Evolutionary conservation across 495 filamentous ascomycete genomes (phyloP), one percentile per base, ranked within the genome.

Genomic region (Tuber aestivum): DNA sequence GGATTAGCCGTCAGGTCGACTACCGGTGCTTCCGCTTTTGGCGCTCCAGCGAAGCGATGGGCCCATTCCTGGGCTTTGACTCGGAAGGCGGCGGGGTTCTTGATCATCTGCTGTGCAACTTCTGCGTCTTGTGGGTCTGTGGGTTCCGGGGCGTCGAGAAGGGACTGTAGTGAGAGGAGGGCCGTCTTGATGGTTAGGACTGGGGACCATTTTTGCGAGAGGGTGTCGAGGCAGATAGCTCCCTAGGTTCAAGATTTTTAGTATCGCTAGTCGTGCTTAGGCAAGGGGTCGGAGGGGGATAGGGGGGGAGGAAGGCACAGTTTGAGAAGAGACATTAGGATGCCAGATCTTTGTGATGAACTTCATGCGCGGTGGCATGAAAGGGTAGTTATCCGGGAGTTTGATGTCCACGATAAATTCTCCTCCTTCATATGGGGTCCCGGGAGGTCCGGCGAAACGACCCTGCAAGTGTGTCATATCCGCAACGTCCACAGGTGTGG

Each of bases 301-400:
- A n/a, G n/a, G 23, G 38, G 12, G 42, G 37, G 9, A 65, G 27
- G 20, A 37, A 88, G 91, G 83, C 85, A 97, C 94, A 71, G 95
- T 99, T 84, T 97, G 93, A 81, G 91, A 94, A 88, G 91, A 94
- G 85, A 99, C 89, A 84, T 99, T 99, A 45, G 95, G 95, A 85
- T 99, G 95, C 96, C 96, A 99, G 75, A 99, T 91, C 84, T 92
- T 96, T 80, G 96, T 99, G 78, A 92, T 89, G 78, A 99, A 98
- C 83, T 90, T 92, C 93, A 98, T 97, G 45, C 90, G 84, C 16
- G 96, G 95, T 20, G 95, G 94, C 68, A 92, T 90, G 85, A 99
- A 99, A 1, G 95, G 95, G 82, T 99, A 99, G 74, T 95, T 94
- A 69, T 86, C 89, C 1, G 94, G 94, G 69, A 99, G 94, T 79